Percentiles rank a stretch among this genome's conserved stretches.
Conservation (phyloP, 1,284 basidiomycete species). For the Pseudozyma thailandica region DNA sequence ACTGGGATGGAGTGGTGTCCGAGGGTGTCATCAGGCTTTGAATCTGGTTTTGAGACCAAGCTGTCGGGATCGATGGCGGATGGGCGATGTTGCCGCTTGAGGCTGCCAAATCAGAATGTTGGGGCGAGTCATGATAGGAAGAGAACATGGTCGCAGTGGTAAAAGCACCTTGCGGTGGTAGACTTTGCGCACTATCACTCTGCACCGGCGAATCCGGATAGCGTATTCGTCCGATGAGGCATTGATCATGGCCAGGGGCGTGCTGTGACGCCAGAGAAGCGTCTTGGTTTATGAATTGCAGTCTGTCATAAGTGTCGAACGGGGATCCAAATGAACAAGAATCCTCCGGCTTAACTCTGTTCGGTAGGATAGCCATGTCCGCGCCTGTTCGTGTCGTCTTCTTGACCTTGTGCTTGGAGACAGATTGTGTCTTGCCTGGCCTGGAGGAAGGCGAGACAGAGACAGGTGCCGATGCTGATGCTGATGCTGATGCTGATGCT, state of each 20-base stretch:
- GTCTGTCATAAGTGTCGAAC: not conserved
- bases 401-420: conserved; percentile 13
- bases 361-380: not conserved
- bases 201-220: too few species aligned
- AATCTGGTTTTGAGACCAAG: conserved; percentile 19
- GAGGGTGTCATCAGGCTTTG: conserved; percentile 22
- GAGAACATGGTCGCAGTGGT: not conserved
- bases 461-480: not conserved
- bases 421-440: not conserved
- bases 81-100: not conserved
- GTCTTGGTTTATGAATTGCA: not conserved
- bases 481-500: not conserved
- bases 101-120: not conserved
- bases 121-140: conserved; percentile 7
- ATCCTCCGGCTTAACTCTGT: conserved; percentile 21
- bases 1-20: conserved; percentile 21
- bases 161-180: not conserved
- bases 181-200: conserved; percentile 4
- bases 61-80: conserved; percentile 7
- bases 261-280: conserved; percentile 9
- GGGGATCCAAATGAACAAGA: not conserved
- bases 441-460: conserved; percentile 1
- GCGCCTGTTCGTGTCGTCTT: conserved; percentile 3
- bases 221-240: too few species aligned
- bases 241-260: too few species aligned